phyloP scores from a whole-genome alignment of 1,284 basidiomycete genomes.

The Malassezia sp. region DNA sequence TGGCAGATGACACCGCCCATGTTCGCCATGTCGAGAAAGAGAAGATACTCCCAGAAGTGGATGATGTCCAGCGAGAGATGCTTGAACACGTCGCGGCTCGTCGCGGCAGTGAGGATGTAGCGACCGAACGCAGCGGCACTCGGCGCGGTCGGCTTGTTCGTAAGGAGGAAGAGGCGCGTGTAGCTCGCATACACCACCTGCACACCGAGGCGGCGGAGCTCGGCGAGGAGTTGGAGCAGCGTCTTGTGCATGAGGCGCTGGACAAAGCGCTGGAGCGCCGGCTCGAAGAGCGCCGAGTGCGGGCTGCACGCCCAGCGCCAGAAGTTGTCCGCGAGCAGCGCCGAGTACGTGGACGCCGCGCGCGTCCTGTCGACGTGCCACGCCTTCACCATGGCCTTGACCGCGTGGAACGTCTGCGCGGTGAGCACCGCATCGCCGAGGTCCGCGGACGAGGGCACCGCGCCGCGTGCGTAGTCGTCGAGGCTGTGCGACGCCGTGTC shows the following conservation, averaged over 20 bases:
- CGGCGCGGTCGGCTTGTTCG: conserved; percentile 80
- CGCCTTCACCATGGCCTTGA: conserved; percentile 75
- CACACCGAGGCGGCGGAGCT: conserved; percentile 89
- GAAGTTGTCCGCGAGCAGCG: conserved; percentile 65
- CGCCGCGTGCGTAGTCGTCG: conserved; percentile 72
- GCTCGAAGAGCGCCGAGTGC: conserved; percentile 78
- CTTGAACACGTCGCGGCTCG: conserved; percentile 87
- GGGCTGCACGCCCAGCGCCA: conserved; percentile 91
- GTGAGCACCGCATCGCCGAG: conserved; percentile 89
- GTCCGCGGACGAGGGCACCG: conserved; percentile 54
- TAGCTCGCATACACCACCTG: conserved; percentile 93
- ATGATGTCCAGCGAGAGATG: conserved; percentile 78
- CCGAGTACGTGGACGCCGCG: conserved; percentile 53
- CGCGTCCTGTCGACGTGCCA: conserved; percentile 79
- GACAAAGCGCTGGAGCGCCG: conserved; percentile 82
- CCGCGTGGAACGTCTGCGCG: conserved; percentile 69
- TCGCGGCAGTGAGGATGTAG: conserved; percentile 82
- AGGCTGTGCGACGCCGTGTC: conserved; percentile 74
- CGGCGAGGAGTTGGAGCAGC: conserved; percentile 88
- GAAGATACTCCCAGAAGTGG: conserved; percentile 82
- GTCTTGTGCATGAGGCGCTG: conserved; percentile 96
- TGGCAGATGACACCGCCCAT: conserved; percentile 67
- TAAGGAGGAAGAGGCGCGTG: conserved; percentile 75
- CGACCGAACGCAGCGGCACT: conserved; percentile 90
- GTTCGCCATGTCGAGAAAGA: conserved; percentile 94